Evolutionary conservation across 2,329 filamentous ascomycete genomes (phyloP).

Genomic region (Dactylellina sp.): DNA sequence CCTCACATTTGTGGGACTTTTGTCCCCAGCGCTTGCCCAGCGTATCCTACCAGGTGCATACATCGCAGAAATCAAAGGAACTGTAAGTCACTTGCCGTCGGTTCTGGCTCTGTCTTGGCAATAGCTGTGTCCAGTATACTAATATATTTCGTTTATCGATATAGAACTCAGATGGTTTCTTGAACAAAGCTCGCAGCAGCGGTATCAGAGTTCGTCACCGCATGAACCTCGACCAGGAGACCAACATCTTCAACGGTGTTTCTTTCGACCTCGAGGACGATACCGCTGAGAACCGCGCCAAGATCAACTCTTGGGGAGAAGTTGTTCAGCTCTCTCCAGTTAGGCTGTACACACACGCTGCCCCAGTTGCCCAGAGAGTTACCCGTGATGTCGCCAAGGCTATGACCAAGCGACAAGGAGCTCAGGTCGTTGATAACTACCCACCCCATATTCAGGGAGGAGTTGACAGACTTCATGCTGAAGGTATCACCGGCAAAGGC

Average conservation of each 20-base stretch:
- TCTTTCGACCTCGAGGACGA: conserved; percentile 56
- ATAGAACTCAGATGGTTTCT: conserved; percentile 50
- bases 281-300: conserved; percentile 51
- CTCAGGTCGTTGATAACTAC: conserved; percentile 17
- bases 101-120: conserved; percentile 1
- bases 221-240: conserved; percentile 53
- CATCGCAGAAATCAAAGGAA: conserved; percentile 55
- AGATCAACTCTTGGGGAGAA: conserved; percentile 52
- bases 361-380: conserved; percentile 38
- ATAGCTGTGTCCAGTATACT: conserved; percentile 1
- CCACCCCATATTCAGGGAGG: conserved; percentile 53
- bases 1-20: conserved; percentile 51
- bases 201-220: conserved; percentile 50
- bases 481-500: conserved; percentile 40
- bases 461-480: conserved; percentile 47
- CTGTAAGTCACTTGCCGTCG: conserved; percentile 31
- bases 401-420: conserved; percentile 33
- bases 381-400: conserved; percentile 36
- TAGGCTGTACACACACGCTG: conserved; percentile 39
- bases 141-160: conserved; percentile 3
- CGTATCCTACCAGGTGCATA: conserved; percentile 53
- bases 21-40: conserved; percentile 55
- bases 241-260: conserved; percentile 53
- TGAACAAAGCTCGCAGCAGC: conserved; percentile 35
- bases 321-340: conserved; percentile 53